Evolutionary conservation across 441 rosid species (phyloP).

Genomic region (Jatropha podagrica): DNA sequence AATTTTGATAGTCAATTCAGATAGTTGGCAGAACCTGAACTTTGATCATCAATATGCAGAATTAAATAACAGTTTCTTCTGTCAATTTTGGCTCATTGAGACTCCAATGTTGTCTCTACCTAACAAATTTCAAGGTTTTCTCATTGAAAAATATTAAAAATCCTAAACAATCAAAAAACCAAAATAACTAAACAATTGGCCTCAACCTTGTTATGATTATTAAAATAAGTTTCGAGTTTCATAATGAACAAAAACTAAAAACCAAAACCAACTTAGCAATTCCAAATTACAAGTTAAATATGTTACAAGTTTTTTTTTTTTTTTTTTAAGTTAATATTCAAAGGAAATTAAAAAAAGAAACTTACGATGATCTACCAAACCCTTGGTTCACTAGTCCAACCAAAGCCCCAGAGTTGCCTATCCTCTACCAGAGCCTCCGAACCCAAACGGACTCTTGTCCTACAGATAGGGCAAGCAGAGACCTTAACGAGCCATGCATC

Average conservation of each 20-base stretch:
- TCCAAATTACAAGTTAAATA: background rate
- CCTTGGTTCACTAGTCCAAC: constrained; percentile 28
- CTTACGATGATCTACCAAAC: constrained; percentile 40
- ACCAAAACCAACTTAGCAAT: background rate
- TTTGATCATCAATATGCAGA: background rate
- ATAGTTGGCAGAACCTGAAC: background rate
- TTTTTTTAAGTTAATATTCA: background rate
- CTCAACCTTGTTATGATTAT: background rate
- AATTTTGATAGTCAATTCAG: background rate
- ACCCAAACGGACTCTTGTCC: constrained; percentile 41
- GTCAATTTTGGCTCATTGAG: too few species aligned
- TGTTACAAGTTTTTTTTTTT: background rate
- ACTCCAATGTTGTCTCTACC: background rate
- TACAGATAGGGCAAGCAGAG: constrained; percentile 58
- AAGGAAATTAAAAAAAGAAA: background rate
- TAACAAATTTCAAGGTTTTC: background rate
- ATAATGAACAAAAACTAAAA: background rate
- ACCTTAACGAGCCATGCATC: constrained; percentile 71
- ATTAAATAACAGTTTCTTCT: too few species aligned
- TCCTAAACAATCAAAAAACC: too few species aligned
- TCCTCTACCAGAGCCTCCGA: constrained; percentile 18
- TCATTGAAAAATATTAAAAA: too few species aligned
- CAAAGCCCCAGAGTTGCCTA: constrained; percentile 31
- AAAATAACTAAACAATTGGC: background rate
- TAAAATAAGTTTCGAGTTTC: background rate